Conservation (phyloP, 2,329 filamentous ascomycete species). For the Colletotrichum cuscutae region DNA sequence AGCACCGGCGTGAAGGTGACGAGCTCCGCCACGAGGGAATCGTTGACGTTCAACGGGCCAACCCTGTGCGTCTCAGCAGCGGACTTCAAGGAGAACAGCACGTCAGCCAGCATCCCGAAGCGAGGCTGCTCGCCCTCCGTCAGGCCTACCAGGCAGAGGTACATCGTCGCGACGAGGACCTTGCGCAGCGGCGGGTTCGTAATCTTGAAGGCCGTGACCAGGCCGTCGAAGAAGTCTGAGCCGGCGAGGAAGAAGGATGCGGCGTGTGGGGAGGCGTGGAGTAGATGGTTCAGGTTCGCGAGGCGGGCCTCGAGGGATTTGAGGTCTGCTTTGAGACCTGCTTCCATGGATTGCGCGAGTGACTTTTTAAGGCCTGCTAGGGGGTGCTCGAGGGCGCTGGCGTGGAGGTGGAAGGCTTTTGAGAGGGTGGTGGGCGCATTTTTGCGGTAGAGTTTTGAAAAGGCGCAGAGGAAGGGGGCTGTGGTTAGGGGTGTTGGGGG, state of each 20-base stretch:
- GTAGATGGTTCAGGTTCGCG: constrained; percentile 69
- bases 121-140: constrained; percentile 75
- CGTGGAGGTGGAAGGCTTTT: constrained; percentile 56
- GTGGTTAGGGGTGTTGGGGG: constrained; percentile 61
- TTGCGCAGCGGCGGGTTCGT: constrained; percentile 73
- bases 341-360: constrained; percentile 72
- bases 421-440: constrained; percentile 66
- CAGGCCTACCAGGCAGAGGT: constrained; percentile 79
- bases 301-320: constrained; percentile 65
- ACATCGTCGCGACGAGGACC: constrained; percentile 76
- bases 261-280: constrained; percentile 68
- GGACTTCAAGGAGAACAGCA: constrained; percentile 82
- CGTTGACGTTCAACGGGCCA: constrained; percentile 66
- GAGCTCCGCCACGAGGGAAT: constrained; percentile 83
- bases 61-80: constrained; percentile 73
- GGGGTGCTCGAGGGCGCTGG: constrained; percentile 61
- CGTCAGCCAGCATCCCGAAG: constrained; percentile 80
- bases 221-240: constrained; percentile 86
- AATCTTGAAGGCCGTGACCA: constrained; percentile 73
- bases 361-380: constrained; percentile 69
- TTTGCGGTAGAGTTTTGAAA: constrained; percentile 74
- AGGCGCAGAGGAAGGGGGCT: constrained; percentile 75
- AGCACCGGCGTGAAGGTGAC: constrained; percentile 84
- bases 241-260: constrained; percentile 79
- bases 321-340: constrained; percentile 65